phyloP scores from a whole-genome alignment of 768 basidiomycete genomes.

The Boletus speciosus region DNA sequence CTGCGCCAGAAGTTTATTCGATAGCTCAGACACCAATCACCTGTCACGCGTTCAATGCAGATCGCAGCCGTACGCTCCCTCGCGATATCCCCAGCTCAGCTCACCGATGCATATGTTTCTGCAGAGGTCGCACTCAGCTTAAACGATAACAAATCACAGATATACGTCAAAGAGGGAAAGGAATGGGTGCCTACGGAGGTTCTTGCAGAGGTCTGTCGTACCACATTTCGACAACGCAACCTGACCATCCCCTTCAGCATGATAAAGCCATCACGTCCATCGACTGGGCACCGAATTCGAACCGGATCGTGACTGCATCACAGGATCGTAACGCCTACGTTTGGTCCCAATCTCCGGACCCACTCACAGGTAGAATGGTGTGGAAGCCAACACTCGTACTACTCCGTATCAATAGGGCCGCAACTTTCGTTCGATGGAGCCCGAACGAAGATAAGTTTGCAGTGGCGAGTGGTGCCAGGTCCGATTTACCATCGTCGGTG shows the following conservation, averaged over 20 bases:
- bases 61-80: conserved; percentile 69
- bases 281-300: conserved; percentile 96
- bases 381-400: conserved; percentile 99
- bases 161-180: conserved; percentile 62
- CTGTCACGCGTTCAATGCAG: conserved; percentile 86
- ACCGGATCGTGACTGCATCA: conserved; percentile 97
- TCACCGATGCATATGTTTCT: conserved; percentile 4
- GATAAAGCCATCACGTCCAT: conserved; percentile 98
- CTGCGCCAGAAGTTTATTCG: conserved; percentile 72
- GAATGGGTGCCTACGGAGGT: conserved; percentile 74
- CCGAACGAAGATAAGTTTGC: conserved; percentile 99
- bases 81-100: not conserved
- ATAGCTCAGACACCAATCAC: conserved; percentile 84
- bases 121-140: conserved; percentile 89
- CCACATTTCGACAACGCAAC: not conserved
- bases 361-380: conserved; percentile 59
- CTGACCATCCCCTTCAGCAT: conserved; percentile 54
- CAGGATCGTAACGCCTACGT: conserved; percentile 99
- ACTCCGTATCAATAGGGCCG: conserved; percentile 91
- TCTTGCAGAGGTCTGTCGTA: conserved; percentile 67
- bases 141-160: conserved; percentile 85
- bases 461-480: conserved; percentile 95
- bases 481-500: not conserved
- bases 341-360: conserved; percentile 82
- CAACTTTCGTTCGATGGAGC: conserved; percentile 94